These are phyloP conservation scores for Podospora conica DNA, from an alignment of 495 filamentous ascomycete genomes.

Conservation along the genomic window DNA sequence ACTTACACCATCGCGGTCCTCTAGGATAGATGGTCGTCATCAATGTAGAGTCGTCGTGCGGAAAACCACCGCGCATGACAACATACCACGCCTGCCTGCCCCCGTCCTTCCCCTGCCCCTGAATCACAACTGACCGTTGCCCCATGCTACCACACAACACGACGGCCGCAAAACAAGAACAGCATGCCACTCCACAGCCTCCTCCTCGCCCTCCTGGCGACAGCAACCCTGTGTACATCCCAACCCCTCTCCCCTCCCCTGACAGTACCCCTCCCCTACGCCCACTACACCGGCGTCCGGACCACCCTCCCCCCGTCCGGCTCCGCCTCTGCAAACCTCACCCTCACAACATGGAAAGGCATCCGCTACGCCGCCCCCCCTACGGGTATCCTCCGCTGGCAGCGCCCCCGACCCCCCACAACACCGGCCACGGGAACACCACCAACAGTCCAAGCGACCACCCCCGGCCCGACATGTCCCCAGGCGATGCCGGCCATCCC, in stretches of 20 bases:
- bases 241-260: background rate
- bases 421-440: background rate
- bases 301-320: background rate
- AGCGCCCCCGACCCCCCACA: constrained; percentile 20
- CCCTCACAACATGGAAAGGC: constrained; percentile 13
- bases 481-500: constrained; percentile 11
- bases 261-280: background rate
- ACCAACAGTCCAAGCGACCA: background rate
- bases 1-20: background rate
- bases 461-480: constrained; percentile 10
- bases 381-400: constrained; percentile 27
- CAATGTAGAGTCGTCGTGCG: too few species aligned
- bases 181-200: too few species aligned
- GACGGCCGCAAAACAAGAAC: too few species aligned
- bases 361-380: constrained; percentile 39
- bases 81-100: too few species aligned
- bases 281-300: constrained; percentile 1
- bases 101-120: too few species aligned
- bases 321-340: background rate
- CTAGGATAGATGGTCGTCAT: too few species aligned
- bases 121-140: too few species aligned
- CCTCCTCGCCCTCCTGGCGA: too few species aligned
- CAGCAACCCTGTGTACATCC: too few species aligned
- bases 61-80: too few species aligned
- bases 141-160: too few species aligned